Base-by-base conservation (phyloP, 202 grass and related monocot genomes). In the Sporobolus alterniflorus region DNA sequence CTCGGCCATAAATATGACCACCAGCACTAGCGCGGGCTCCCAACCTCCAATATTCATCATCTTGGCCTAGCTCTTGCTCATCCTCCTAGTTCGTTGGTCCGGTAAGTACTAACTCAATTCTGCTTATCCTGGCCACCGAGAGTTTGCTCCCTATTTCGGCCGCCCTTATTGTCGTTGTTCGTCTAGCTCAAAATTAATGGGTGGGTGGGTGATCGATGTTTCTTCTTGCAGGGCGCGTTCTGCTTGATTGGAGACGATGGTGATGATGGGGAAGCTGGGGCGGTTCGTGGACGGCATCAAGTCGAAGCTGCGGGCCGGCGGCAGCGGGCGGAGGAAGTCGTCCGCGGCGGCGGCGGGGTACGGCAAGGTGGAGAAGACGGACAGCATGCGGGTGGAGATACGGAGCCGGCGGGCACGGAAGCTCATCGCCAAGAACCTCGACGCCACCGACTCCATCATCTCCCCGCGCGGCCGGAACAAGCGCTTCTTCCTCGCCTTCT, bases 371-470 rank as follows among this genome's bases (percentile, higher is more conserved):
- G 92, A 87, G 71, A 98, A 98, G 78, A 98, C 92, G 25, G 96
- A 98, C 0, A 98, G 92, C 92, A 98, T 93, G 96, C 76, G 96
- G 29, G 84, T 98, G 67, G 96, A 98, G 85, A 95, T 98, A 71
- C 85, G 76, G 57, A 98, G 96, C 89, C 82, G 78, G 40, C 94
- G 80, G 59, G 85, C 96, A 46, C 86, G 60, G 43, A 87, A 92
- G 87, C 91, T 95, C 71, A 95, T 98, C 68, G 91, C 89, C 82
- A 98, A 98, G 88, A 98, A 95, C 86, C 96, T 98, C 67, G 55
- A 82, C 82, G 74, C 87, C 32, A 87, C 82, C 18, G 89, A 93
- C 78, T 31, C 79, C 86, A 52, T 88, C 49, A 8, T 62, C 57
- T 5, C 57, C 22, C 80, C 22, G 9, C 85, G 72, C 43, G 46